Conservation (phyloP, 352 stramenopile genomes). For the Paralagenidium karlingii region DNA sequence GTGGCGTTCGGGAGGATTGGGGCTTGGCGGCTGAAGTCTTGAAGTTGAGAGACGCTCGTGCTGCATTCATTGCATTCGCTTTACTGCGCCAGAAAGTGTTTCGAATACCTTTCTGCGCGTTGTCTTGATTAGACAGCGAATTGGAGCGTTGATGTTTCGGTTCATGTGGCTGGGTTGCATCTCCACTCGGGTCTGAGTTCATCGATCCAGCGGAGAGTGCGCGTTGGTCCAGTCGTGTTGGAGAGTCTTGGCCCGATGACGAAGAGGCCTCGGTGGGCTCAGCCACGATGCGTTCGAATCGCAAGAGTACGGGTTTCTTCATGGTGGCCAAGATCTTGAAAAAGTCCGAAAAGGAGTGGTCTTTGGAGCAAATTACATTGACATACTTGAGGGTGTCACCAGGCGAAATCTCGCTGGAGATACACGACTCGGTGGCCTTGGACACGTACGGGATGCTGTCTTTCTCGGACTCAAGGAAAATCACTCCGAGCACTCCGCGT, state of each 20-base stretch:
- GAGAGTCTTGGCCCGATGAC: constrained; percentile 2
- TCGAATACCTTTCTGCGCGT: constrained; percentile 14
- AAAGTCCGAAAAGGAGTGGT: constrained; percentile 83
- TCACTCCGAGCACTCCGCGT: constrained; percentile 71
- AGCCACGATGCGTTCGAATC: constrained; percentile 67
- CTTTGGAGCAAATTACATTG: constrained; percentile 73
- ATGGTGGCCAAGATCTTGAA: constrained; percentile 85
- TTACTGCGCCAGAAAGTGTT: constrained; percentile 49
- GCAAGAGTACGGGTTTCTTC: constrained; percentile 80
- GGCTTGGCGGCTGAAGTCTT: background rate
- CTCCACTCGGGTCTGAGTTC: constrained; percentile 14
- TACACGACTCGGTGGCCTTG: constrained; percentile 79
- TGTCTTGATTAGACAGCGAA: constrained; percentile 40
- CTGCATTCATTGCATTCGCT: constrained; percentile 17
- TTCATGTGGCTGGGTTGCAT: constrained; percentile 6
- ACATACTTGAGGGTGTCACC: constrained; percentile 78
- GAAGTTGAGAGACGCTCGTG: background rate
- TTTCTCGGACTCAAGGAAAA: constrained; percentile 79
- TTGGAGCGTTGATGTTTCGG: constrained; percentile 40
- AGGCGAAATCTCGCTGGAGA: constrained; percentile 47
- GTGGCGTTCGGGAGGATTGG: constrained; percentile 2
- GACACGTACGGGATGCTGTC: constrained; percentile 78
- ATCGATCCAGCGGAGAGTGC: constrained; percentile 21
- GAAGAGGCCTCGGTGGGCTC: background rate
- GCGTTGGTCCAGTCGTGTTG: constrained; percentile 34